Percentiles rank a stretch among this genome's conserved stretches.
phyloP scores from a whole-genome alignment of 192 early-diverging fungal genomes.

The Kappamyces sp. region DNA sequence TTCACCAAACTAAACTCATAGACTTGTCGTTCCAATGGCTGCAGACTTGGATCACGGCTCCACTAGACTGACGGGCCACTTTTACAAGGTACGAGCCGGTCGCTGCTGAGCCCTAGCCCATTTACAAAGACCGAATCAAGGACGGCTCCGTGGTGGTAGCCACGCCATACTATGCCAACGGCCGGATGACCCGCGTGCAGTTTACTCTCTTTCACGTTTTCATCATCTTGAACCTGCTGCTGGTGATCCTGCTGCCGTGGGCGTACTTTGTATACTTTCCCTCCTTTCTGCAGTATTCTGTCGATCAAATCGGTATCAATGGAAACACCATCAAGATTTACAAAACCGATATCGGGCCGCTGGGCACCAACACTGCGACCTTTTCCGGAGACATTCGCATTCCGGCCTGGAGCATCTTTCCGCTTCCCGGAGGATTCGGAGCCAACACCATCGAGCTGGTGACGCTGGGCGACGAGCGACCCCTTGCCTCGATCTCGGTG shows the following conservation, averaged over 20 bases:
- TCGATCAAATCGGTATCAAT: constrained; percentile 10
- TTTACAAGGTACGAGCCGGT: too few relatives aligned
- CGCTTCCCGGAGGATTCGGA: constrained; percentile 9
- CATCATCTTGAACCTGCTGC: constrained; percentile 31
- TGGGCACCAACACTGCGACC: neutral
- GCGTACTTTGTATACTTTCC: constrained; percentile 21
- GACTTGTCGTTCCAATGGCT: too few relatives aligned
- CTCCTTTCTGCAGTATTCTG: constrained; percentile 1
- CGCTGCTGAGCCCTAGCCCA: too few relatives aligned
- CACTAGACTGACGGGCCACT: too few relatives aligned
- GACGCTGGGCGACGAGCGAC: too few relatives aligned
- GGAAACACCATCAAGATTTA: constrained; percentile 14
- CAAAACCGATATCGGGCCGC: constrained; percentile 2
- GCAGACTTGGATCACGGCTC: too few relatives aligned
- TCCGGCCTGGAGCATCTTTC: constrained; percentile 1
- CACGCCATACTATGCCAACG: too few relatives aligned
- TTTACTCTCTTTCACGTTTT: neutral
- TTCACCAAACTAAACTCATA: too few relatives aligned
- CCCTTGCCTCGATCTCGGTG: neutral
- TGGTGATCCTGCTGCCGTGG: constrained; percentile 35
- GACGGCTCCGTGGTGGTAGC: too few relatives aligned
- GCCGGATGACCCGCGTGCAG: too few relatives aligned
- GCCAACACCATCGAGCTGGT: neutral
- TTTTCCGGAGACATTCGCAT: neutral
- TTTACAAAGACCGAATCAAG: too few relatives aligned